Base-by-base conservation (phyloP, 2,329 filamentous ascomycete species). In the Neofusicoccum parvum region DNA sequence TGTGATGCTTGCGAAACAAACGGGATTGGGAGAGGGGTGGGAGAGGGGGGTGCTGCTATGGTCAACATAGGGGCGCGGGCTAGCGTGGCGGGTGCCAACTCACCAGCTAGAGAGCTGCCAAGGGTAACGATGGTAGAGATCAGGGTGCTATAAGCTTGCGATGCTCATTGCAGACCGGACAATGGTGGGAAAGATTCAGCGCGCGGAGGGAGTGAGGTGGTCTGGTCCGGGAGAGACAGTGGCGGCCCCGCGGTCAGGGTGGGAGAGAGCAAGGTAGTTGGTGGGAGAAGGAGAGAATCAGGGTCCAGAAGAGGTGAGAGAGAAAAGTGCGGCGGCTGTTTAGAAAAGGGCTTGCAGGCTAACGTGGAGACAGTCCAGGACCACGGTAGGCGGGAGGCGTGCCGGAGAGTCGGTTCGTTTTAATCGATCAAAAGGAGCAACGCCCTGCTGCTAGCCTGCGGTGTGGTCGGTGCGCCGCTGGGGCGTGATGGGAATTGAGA, bases 371-470 rank as follows among this genome's bases (percentile, higher is more conserved):
- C 69, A 70, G 71, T 75, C 76, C 77, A 75, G 76, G 72, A 72
- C 74, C 73, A 78, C 76, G 77, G 77, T 79, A 77, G 73, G 72
- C 75, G 76, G 76, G 74, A 76, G 72, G 72, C 73, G 71, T 76
- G 74, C 74, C 75, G 76, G 72, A 71, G 70, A 67, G 71, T 73
- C 72, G 74, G 72, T 71, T 71, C 67, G 71, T 74, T 77, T 75
- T 78, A 77, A 75, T 74, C 71, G 72, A 72, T 70, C 72, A 74
- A 74, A 72, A 75, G 75, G 75, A 74, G 73, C 74, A 75, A 75
- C 67, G 73, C 67, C 67, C 71, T 77, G 54, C 64, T 62, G 59
- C 64, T 65, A 65, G 64, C 64, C 54, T 51, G 41, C 62, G 54
- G 23, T 15, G 45, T 46, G 64, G 54, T 20, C 36, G 17, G 64